Base-by-base conservation (phyloP, 805 yeast species). In the Candida hispaniensis region DNA sequence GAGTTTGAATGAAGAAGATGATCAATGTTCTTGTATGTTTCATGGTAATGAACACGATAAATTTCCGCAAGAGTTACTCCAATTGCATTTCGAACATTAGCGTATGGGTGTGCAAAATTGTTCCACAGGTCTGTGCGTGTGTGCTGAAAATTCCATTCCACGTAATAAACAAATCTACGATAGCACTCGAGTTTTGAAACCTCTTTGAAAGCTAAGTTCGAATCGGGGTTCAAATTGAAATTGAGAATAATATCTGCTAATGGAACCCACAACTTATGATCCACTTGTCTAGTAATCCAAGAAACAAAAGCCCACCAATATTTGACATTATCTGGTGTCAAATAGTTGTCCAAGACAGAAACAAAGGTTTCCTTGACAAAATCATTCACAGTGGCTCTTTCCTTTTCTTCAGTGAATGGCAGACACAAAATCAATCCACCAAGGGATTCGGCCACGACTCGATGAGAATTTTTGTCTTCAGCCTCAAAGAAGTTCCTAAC, bases 291-390 rank as follows among this genome's bases (percentile, higher is more conserved):
- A 0, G 83, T 79, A 1, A 73, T 49, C 79, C 83, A 78, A 77
- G 82, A 76, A 3, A 77, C 62, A 32, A 81, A 69, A 0, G 82
- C 67, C 20, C 65, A 64, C 96, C 96, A 91, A 24, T 79, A 72
- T 12, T 66, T 69, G 22, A 66, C 56, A 3, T 75, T 77, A 18
- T 85, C 91, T 3, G 83, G 93, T 1, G 81, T 69, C 38, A 88
- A 54, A 28, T 76, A 81, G 19, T 64, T 57, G 5, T 62, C 59
- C 19, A 82, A 61, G 4, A 75, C 64, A 0, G 50, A 44, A 5
- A 39, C 12, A 12, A 55, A 27, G 7, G 47, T 24, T 0, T 49
- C 43, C 48, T 44, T 75, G 80, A 40, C 76, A 59, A 6, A 13
- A 7, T 21, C 33, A 11, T 35, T 26, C 25, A 41, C 40, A 17